Evolutionary conservation across 441 rosid species (phyloP), one percentile per base, ranked within the genome.

Genomic region (Breynia disticha): DNA sequence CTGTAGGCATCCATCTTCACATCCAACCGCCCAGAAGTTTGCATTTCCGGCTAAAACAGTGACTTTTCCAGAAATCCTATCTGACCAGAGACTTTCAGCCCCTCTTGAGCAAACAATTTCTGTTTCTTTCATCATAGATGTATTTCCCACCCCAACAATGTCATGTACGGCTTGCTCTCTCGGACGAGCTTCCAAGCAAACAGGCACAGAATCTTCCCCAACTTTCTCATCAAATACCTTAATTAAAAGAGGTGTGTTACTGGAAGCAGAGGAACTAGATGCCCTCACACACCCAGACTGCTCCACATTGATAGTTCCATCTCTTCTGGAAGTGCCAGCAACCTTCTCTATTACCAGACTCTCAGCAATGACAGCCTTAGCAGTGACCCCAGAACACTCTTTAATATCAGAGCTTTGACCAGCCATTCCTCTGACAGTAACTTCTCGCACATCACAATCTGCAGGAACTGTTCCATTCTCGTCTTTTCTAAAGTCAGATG

Each of bases 21-120:
- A 84, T 28, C 98, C 98, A 56, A 86, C 95, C 28, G 96, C 98
- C 98, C 97, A 93, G 62, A 93, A 83, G 65, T 93, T 89, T 42
- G 86, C 85, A 80, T 89, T 89, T 57, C 98, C 98, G 16, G 96
- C 96, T 65, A 93, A 74, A 68, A 89, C 97, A 14, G 96, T 84
- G 56, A 83, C 95, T 64, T 78, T 84, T 54, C 97, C 97, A 2
- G 87, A 67, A 50, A 93, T 78, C 69, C 96, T 76, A 61, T 93
- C 97, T 48, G 88, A 79, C 97, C 97, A 93, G 65, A 93, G 87
- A 60, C 69, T 79, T 66, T 82, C 76, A 56, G 74, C 72, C 57
- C 85, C 91, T 67, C 64, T 76, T 39, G 78, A 81, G 76, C 96
- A 93, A 63, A 69, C 48, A 57, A 93, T 67, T 67, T 89, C 96